Percentiles rank a stretch among this genome's conserved stretches.
Conservation (phyloP, 2,329 filamentous ascomycete genomes). For the Alternaria gansuensis region DNA sequence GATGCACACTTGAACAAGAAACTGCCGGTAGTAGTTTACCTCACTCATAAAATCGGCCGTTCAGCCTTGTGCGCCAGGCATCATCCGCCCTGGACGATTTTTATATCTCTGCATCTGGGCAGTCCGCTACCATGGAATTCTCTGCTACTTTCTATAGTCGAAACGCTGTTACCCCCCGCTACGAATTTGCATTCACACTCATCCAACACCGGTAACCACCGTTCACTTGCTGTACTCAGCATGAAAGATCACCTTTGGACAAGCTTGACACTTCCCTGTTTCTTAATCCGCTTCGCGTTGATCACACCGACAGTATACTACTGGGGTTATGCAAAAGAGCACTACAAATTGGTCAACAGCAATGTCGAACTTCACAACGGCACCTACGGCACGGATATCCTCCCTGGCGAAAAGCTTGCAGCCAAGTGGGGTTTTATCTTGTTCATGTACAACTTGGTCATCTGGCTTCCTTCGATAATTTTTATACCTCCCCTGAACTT, state of each 20-base stretch:
- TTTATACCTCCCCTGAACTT: constrained; percentile 22
- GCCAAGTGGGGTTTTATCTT: constrained; percentile 15
- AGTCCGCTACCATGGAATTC: neutral
- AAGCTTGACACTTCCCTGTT: neutral
- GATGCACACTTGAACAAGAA: neutral
- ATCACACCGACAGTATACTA: constrained; percentile 17
- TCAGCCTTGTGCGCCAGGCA: constrained; percentile 8
- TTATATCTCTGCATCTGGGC: neutral
- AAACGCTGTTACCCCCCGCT: neutral
- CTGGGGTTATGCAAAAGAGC: neutral
- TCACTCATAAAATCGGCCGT: neutral
- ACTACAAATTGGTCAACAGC: constrained; percentile 18
- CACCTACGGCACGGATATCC: constrained; percentile 21
- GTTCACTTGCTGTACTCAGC: neutral
- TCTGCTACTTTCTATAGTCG: neutral
- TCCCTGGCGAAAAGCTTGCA: constrained; percentile 21
- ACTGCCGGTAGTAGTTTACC: neutral
- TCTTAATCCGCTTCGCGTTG: constrained; percentile 14
- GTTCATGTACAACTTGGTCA: constrained; percentile 15
- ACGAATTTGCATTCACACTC: neutral
- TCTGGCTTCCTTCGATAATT: constrained; percentile 10
- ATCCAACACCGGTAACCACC: neutral
- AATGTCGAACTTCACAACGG: constrained; percentile 25
- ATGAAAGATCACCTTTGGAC: neutral
- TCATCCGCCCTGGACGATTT: neutral